A percentile compares a stretch with the other conserved stretches of the same genome.
phyloP scores from a whole-genome alignment of 2,329 filamentous ascomycete species.

The Diplodia mutila region DNA sequence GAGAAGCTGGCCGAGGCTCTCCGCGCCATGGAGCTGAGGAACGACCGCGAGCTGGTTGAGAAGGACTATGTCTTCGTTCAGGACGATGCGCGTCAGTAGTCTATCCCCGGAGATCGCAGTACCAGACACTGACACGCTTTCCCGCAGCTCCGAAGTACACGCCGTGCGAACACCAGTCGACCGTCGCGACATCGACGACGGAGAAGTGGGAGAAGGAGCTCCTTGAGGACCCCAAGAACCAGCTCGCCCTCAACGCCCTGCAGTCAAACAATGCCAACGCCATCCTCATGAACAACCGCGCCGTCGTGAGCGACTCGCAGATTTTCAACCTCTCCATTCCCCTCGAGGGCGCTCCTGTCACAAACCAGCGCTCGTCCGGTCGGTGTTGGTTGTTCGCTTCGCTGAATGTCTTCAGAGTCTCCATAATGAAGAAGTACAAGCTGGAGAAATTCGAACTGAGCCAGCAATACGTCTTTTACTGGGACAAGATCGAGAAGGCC shows the following conservation, averaged over 20 bases:
- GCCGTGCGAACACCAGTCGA: slow-evolving; percentile 34
- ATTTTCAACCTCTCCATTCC: slow-evolving; percentile 84
- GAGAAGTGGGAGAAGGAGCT: slow-evolving; percentile 65
- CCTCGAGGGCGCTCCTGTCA: slow-evolving; percentile 79
- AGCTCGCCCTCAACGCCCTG: slow-evolving; percentile 75
- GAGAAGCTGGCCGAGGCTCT: slow-evolving; percentile 48
- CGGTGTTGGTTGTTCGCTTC: slow-evolving; percentile 91
- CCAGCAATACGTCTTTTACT: slow-evolving; percentile 87
- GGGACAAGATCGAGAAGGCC: slow-evolving; percentile 90
- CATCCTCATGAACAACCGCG: slow-evolving; percentile 66
- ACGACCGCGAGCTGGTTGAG: slow-evolving; percentile 44
- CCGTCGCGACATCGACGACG: slow-evolving; percentile 57
- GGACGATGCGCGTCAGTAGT: slow-evolving; percentile 45
- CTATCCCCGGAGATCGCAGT: background rate
- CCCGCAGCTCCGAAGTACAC: slow-evolving; percentile 36
- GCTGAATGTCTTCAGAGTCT: slow-evolving; percentile 90
- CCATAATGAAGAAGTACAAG: slow-evolving; percentile 81
- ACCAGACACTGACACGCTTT: background rate
- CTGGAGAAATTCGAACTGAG: slow-evolving; percentile 82
- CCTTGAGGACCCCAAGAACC: slow-evolving; percentile 68
- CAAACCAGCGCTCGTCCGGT: slow-evolving; percentile 80
- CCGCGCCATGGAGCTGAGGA: slow-evolving; percentile 51
- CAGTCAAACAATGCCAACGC: slow-evolving; percentile 67
- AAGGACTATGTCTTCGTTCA: slow-evolving; percentile 60
- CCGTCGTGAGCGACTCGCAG: slow-evolving; percentile 71